Base-by-base conservation (phyloP, 371 early-diverging fungal genomes). In the Mucor indicus region DNA sequence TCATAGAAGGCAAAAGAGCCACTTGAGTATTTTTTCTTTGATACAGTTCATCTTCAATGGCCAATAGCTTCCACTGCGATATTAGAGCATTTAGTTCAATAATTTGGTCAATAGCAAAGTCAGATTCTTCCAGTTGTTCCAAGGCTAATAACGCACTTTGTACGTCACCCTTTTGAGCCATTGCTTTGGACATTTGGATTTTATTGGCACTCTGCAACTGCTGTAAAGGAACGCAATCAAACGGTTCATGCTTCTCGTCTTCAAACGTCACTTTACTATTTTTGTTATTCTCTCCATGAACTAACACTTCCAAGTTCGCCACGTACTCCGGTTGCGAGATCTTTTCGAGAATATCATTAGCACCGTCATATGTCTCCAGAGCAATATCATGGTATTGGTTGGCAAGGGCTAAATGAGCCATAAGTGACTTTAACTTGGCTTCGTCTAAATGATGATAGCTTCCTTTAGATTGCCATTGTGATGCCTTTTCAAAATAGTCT, bases 381-480 rank as follows among this genome's bases (percentile, higher is more conserved):
- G 87, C 79, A 4, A 60, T 66, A 2, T 68, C 70, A 25, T 57
- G 50, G 16, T 44, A 50, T 2, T 44, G 56, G 13, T 68, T 69
- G 1, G 69, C 64, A 8, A 67, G 47, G 21, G 68, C 61, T 1
- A 75, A 58, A 33, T 80, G 72, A 0, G 82, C 84, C 33, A 64
- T 47, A 2, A 66, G 45, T 32, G 80, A 29, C n/a, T 79, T 53
- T 21, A 67, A 27, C 6, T 40, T 36, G 0, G 62, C 54, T 24
- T 63, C 48, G 10, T 69, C 60, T 17, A 55, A 47, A 11, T 48
- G n/a, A 44, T 64, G 47, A 20, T 32, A 29, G 4, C 36, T 24
- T 24, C 53, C 64, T 51, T 60, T 17, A 16, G 40, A 19, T 31
- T 31, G 23, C 8, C 29, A 16, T 20, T 11, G 31, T 3, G 29